phyloP scores from a whole-genome alignment of 2,329 filamentous ascomycete species.

The Penicillium psychrosexuale region DNA sequence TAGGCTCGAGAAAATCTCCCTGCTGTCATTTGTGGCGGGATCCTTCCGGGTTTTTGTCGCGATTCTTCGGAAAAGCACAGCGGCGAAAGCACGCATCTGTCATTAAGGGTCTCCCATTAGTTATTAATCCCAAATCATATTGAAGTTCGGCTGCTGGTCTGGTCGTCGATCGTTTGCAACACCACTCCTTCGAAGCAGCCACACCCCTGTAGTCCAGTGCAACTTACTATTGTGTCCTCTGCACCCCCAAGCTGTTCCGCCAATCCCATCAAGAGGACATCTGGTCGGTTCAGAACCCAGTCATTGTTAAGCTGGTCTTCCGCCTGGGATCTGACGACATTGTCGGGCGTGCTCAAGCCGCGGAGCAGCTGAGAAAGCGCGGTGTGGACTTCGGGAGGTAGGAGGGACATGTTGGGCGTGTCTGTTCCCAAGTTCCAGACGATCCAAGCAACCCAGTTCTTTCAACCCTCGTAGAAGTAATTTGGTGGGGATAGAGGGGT shows the following conservation, averaged over 20 bases:
- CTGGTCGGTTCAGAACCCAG: slow-evolving; percentile 79
- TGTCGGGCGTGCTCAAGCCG: slow-evolving; percentile 86
- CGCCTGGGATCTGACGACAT: slow-evolving; percentile 75
- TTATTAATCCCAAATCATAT: background rate
- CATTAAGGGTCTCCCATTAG: slow-evolving; percentile 3
- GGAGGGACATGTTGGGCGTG: slow-evolving; percentile 68
- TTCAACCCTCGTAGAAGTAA: slow-evolving; percentile 16
- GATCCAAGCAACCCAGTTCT: slow-evolving; percentile 21
- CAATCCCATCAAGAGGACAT: slow-evolving; percentile 87
- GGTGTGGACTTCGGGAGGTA: slow-evolving; percentile 77
- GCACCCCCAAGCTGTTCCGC: slow-evolving; percentile 84
- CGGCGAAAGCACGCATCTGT: slow-evolving; percentile 84
- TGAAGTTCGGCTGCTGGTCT: background rate
- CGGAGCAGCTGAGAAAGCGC: slow-evolving; percentile 83
- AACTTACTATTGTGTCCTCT: slow-evolving; percentile 67
- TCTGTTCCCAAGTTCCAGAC: slow-evolving; percentile 31
- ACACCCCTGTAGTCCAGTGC: slow-evolving; percentile 2
- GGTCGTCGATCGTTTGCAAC: background rate
- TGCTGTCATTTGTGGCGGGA: slow-evolving; percentile 61
- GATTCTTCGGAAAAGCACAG: slow-evolving; percentile 92
- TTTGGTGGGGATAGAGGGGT: slow-evolving; percentile 18
- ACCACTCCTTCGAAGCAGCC: background rate
- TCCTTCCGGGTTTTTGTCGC: slow-evolving; percentile 83
- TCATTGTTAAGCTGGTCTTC: slow-evolving; percentile 88
- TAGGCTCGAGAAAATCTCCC: slow-evolving; percentile 83